phyloP scores from a whole-genome alignment of 2,329 filamentous ascomycete genomes.

The Cladorrhinum sp. region DNA sequence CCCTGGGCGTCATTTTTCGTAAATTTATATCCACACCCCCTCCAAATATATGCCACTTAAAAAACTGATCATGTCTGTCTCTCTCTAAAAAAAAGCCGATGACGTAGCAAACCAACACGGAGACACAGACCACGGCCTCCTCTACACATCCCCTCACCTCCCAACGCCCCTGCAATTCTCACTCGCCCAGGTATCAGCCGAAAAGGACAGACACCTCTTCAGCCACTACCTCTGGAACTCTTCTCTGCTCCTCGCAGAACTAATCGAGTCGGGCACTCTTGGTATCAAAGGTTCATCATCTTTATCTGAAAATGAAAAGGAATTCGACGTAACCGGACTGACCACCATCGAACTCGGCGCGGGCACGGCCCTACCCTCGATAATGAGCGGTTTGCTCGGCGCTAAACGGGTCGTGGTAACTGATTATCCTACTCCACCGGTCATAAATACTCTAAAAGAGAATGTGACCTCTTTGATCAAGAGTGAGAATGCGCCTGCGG shows the following conservation, averaged over 20 bases:
- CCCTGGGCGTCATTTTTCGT: slow-evolving; percentile 61
- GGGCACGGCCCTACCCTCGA: slow-evolving; percentile 56
- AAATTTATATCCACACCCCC: background rate
- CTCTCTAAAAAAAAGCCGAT: no score
- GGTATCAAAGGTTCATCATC: slow-evolving; percentile 22
- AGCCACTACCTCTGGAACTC: slow-evolving; percentile 75
- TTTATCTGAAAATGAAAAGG: slow-evolving; percentile 16
- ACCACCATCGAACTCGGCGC: slow-evolving; percentile 64
- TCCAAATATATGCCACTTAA: background rate
- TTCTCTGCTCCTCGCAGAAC: slow-evolving; percentile 52
- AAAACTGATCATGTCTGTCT: background rate
- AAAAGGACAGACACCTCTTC: slow-evolving; percentile 59
- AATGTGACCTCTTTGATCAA: slow-evolving; percentile 57
- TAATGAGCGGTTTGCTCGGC: slow-evolving; percentile 48
- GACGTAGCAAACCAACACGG: slow-evolving; percentile 66
- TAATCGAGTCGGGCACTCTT: slow-evolving; percentile 51
- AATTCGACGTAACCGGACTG: slow-evolving; percentile 50
- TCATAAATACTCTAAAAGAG: slow-evolving; percentile 55
- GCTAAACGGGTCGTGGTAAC: slow-evolving; percentile 55
- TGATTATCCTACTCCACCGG: slow-evolving; percentile 63
- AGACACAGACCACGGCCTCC: slow-evolving; percentile 54
- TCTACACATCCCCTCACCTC: slow-evolving; percentile 56
- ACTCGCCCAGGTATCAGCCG: slow-evolving; percentile 47
- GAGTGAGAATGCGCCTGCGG: slow-evolving; percentile 34
- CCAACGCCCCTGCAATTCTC: slow-evolving; percentile 44